Percentiles rank a stretch among this genome's conserved stretches.
phyloP scores from a whole-genome alignment of 2,329 filamentous ascomycete species.

The Arthrobotrys sphaeroides region DNA sequence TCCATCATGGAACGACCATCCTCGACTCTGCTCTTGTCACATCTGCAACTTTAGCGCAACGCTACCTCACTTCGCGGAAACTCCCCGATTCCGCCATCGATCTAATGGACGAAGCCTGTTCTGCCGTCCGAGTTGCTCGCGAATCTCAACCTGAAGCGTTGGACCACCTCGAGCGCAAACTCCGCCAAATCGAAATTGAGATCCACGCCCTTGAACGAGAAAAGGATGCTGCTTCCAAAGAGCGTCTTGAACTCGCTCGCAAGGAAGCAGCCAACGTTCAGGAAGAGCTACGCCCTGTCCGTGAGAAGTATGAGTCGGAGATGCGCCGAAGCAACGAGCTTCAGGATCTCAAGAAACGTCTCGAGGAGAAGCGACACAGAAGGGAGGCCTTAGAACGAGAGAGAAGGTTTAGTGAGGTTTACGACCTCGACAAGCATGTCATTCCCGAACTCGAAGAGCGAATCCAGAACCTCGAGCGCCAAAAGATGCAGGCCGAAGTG shows the following conservation, averaged over 20 bases:
- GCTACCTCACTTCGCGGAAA: conserved; percentile 89
- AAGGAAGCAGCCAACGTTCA: conserved; percentile 93
- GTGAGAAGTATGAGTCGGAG: conserved; percentile 94
- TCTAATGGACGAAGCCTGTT: conserved; percentile 93
- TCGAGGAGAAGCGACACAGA: conserved; percentile 90
- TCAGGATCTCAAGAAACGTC: conserved; percentile 92
- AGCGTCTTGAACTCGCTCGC: conserved; percentile 81
- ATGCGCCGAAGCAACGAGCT: conserved; percentile 90
- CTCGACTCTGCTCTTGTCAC: conserved; percentile 92
- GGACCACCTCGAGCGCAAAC: conserved; percentile 88
- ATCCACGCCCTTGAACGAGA: conserved; percentile 94
- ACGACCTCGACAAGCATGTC: conserved; percentile 95
- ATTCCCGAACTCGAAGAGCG: conserved; percentile 87
- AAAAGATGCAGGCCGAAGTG: conserved; percentile 75
- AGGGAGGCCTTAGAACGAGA: conserved; percentile 90
- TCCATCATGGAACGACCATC: conserved; percentile 97
- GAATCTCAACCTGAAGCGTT: conserved; percentile 97
- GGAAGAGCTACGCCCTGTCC: conserved; percentile 88
- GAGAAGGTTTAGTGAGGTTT: conserved; percentile 84
- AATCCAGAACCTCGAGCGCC: conserved; percentile 82
- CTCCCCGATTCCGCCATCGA: conserved; percentile 97
- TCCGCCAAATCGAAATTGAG: conserved; percentile 93
- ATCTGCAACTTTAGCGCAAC: conserved; percentile 87
- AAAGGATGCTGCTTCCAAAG: conserved; percentile 90
- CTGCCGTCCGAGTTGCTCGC: conserved; percentile 91